Conservation (phyloP, 1,284 basidiomycete genomes). For the Ustilago hordei region DNA sequence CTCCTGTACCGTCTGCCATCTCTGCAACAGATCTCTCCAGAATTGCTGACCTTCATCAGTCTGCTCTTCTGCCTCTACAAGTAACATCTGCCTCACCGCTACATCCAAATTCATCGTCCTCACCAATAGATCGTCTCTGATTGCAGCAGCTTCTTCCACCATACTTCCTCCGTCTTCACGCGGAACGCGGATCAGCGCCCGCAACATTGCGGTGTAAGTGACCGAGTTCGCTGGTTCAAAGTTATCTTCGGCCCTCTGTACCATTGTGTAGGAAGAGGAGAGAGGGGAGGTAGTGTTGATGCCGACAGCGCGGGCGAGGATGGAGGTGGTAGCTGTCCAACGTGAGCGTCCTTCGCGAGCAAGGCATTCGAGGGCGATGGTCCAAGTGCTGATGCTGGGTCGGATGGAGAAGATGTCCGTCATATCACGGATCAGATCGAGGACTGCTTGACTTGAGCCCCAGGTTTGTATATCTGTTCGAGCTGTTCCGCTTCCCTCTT, state of each 20-base stretch:
- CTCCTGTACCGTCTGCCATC: slow-evolving; percentile 31
- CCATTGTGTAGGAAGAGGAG: not conserved
- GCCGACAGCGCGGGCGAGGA: slow-evolving; percentile 31
- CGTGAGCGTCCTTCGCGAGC: slow-evolving; percentile 31
- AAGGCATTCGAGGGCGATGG: slow-evolving; percentile 45
- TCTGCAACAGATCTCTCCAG: slow-evolving; percentile 20
- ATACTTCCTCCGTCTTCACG: slow-evolving; percentile 24
- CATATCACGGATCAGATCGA: slow-evolving; percentile 46
- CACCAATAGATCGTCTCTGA: slow-evolving; percentile 41
- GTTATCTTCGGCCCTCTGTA: not conserved
- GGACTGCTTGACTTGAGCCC: slow-evolving; percentile 33
- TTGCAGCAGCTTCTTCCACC: slow-evolving; percentile 20
- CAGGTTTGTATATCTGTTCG: slow-evolving; percentile 12
- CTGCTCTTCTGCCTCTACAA: slow-evolving; percentile 12
- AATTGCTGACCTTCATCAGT: slow-evolving; percentile 11
- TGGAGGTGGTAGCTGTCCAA: slow-evolving; percentile 16
- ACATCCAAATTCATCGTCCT: slow-evolving; percentile 31
- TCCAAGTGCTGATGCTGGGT: slow-evolving; percentile 41
- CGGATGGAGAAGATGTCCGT: slow-evolving; percentile 22
- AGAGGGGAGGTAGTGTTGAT: slow-evolving; percentile 26
- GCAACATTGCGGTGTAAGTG: slow-evolving; percentile 44
- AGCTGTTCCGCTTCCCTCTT: not conserved
- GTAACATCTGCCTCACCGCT: not conserved
- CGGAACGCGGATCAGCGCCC: slow-evolving; percentile 26
- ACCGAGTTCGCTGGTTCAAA: slow-evolving; percentile 33